These are phyloP conservation scores for Penicillium manginii DNA, from an alignment of 495 filamentous ascomycete genomes.

Conservation along the genomic window DNA sequence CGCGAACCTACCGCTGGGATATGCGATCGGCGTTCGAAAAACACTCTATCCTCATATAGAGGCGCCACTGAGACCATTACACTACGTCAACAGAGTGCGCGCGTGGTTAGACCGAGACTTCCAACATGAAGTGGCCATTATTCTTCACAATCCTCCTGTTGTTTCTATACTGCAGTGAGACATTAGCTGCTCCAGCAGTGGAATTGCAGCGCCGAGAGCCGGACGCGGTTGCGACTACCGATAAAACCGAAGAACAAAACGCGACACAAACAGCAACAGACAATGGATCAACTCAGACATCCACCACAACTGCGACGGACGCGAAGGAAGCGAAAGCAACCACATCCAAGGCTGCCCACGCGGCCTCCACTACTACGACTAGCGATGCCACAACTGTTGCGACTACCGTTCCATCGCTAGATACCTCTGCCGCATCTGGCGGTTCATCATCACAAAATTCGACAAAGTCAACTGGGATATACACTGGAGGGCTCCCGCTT, in stretches of 20 bases:
- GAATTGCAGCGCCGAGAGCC: constrained; percentile 9
- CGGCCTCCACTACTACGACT: constrained; percentile 21
- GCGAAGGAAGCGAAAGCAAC: constrained; percentile 12
- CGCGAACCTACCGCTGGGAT: neutral
- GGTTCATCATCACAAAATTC: constrained; percentile 17
- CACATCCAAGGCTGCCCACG: constrained; percentile 16
- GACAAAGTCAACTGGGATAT: constrained; percentile 24
- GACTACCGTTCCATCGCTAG: constrained; percentile 24
- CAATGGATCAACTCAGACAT: constrained; percentile 6
- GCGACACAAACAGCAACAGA: constrained; percentile 19
- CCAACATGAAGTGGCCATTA: constrained; percentile 29
- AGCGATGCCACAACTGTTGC: constrained; percentile 20
- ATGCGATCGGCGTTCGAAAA: constrained; percentile 4
- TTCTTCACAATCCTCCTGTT: constrained; percentile 14
- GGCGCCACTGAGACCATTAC: neutral
- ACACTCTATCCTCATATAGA: neutral
- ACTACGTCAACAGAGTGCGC: neutral
- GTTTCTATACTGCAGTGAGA: constrained; percentile 12
- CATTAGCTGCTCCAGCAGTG: constrained; percentile 22
- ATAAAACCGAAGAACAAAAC: constrained; percentile 12
- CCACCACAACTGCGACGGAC: constrained; percentile 23
- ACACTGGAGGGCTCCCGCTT: constrained; percentile 62
- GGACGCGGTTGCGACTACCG: constrained; percentile 8
- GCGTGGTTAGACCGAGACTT: neutral
- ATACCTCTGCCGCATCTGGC: constrained; percentile 14